Percentiles rank a stretch among this genome's conserved stretches.
These are phyloP conservation scores for Prunus armeniaca DNA, from an alignment of 306 rosid species.

Conservation along the genomic window DNA sequence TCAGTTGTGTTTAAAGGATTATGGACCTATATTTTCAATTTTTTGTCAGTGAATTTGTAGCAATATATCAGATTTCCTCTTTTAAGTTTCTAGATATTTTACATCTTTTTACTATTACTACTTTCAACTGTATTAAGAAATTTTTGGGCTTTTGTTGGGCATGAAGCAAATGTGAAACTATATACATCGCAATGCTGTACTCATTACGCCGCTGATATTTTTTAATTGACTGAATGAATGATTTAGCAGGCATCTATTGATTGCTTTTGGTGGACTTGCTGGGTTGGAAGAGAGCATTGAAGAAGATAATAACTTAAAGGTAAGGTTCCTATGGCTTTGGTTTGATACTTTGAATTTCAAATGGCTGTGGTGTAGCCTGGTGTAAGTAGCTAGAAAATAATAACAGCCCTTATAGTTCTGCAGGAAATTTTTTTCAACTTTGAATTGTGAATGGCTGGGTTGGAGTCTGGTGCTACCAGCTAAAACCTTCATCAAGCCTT, in stretches of 20 bases:
- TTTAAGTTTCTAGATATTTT: background rate
- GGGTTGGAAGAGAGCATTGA: slow-evolving; percentile 96
- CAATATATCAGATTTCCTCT: background rate
- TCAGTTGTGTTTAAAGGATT: background rate
- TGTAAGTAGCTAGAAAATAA: too few species aligned
- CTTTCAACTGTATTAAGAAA: background rate
- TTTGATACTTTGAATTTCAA: background rate
- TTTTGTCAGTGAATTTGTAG: background rate
- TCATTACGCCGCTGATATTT: background rate
- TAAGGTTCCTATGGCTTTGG: slow-evolving; percentile 16
- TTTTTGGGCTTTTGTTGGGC: background rate
- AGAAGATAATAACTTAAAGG: slow-evolving; percentile 79
- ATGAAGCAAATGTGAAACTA: slow-evolving; percentile 14
- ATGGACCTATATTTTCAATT: background rate
- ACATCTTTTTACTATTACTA: background rate
- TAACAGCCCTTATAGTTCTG: too few species aligned
- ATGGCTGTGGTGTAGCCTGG: background rate
- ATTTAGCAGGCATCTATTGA: slow-evolving; percentile 71
- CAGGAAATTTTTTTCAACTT: too few species aligned
- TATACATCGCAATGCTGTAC: slow-evolving; percentile 7
- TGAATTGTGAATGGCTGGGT: too few species aligned
- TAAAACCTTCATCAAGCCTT: too few species aligned
- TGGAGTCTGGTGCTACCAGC: too few species aligned
- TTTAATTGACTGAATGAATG: slow-evolving; percentile 22
- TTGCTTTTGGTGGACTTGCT: slow-evolving; percentile 98